Conservation (phyloP, 2,329 filamentous ascomycete genomes). For the Penicillium sp. region DNA sequence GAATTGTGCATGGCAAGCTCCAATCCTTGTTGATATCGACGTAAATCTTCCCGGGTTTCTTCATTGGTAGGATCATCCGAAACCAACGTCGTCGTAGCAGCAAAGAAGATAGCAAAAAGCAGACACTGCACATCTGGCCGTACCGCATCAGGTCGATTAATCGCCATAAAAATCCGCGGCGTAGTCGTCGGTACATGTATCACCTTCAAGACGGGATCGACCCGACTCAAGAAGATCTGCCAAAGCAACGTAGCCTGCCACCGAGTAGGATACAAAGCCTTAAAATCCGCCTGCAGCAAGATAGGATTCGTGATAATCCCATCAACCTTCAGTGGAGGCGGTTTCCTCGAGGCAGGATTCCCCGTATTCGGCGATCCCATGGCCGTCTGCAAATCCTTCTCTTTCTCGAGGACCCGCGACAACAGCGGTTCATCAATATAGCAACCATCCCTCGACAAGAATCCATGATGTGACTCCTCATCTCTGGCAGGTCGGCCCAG, state of each 20-base stretch:
- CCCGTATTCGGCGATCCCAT: slow-evolving; percentile 26
- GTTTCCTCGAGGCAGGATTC: slow-evolving; percentile 12
- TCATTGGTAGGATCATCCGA: slow-evolving; percentile 28
- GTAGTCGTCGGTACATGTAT: slow-evolving; percentile 39
- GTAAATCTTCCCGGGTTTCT: slow-evolving; percentile 20
- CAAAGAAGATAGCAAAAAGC: slow-evolving; percentile 39
- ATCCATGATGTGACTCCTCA: slow-evolving; percentile 20
- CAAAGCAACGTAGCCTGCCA: slow-evolving; percentile 38
- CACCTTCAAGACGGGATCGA: slow-evolving; percentile 39
- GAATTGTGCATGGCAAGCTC: slow-evolving; percentile 50
- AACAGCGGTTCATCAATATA: slow-evolving; percentile 40
- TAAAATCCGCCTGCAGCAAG: slow-evolving; percentile 19
- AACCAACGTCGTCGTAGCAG: slow-evolving; percentile 30
- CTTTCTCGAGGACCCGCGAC: slow-evolving; percentile 36
- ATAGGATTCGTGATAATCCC: slow-evolving; percentile 34
- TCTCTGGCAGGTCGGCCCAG: background rate
- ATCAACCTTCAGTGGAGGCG: slow-evolving; percentile 27
- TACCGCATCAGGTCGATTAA: slow-evolving; percentile 31
- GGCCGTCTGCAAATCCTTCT: slow-evolving; percentile 34
- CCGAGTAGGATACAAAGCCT: slow-evolving; percentile 28
- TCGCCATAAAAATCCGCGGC: slow-evolving; percentile 37
- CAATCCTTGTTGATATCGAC: slow-evolving; percentile 37
- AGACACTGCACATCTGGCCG: slow-evolving; percentile 32
- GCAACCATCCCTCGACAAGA: slow-evolving; percentile 34
- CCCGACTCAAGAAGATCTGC: slow-evolving; percentile 37